Percentiles rank a stretch among this genome's conserved stretches.
Evolutionary conservation across 805 yeast species (phyloP).

Genomic region (Torulaspora quercuum): DNA sequence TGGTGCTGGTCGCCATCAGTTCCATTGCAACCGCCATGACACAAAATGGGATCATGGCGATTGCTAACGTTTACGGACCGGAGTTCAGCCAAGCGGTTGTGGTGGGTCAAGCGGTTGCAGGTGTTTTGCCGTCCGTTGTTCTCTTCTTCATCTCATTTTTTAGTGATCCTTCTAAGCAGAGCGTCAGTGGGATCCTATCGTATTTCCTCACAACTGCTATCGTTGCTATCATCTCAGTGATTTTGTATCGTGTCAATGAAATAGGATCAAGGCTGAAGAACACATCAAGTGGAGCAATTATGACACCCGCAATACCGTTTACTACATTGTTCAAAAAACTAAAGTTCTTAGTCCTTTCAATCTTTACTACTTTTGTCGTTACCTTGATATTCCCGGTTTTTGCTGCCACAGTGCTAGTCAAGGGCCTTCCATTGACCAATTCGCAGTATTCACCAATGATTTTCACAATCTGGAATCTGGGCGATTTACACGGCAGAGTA

Average conservation of each 20-base stretch:
- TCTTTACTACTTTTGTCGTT: slow-evolving; percentile 67
- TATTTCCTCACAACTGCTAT: slow-evolving; percentile 39
- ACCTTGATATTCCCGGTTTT: slow-evolving; percentile 84
- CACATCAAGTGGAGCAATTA: not conserved
- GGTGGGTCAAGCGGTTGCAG: slow-evolving; percentile 94
- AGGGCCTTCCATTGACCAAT: slow-evolving; percentile 32
- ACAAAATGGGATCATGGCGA: slow-evolving; percentile 88
- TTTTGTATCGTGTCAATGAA: slow-evolving; percentile 26
- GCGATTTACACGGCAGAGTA: slow-evolving; percentile 79
- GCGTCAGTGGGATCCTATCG: slow-evolving; percentile 27
- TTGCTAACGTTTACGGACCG: slow-evolving; percentile 72
- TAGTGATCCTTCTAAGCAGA: slow-evolving; percentile 38
- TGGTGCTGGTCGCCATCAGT: slow-evolving; percentile 61
- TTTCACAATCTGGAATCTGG: slow-evolving; percentile 82
- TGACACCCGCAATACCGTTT: slow-evolving; percentile 47
- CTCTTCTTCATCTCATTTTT: slow-evolving; percentile 49
- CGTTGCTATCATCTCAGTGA: slow-evolving; percentile 27
- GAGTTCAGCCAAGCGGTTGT: slow-evolving; percentile 83
- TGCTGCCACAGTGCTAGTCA: slow-evolving; percentile 64
- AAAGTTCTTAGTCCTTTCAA: slow-evolving; percentile 59
- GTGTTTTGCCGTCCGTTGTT: slow-evolving; percentile 76
- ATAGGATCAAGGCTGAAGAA: slow-evolving; percentile 20
- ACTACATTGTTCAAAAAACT: slow-evolving; percentile 57
- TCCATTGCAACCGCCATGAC: slow-evolving; percentile 76
- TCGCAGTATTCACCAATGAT: slow-evolving; percentile 67